phyloP scores from a whole-genome alignment of 2,329 filamentous ascomycete species.

The Alternaria panax region DNA sequence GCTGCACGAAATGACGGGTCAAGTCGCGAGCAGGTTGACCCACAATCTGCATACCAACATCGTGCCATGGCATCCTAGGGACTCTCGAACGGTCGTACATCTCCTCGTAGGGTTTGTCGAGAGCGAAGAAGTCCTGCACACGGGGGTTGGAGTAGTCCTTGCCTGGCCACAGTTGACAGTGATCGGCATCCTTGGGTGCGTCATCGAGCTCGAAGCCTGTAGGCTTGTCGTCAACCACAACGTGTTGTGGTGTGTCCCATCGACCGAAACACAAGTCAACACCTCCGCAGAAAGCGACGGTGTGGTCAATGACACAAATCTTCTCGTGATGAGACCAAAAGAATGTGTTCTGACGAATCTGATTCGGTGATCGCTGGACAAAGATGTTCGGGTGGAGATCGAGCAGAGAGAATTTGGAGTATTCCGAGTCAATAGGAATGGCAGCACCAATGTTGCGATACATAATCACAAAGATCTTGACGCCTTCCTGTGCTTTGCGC shows the following conservation, averaged over 20 bases:
- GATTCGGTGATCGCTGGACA: constrained; percentile 93
- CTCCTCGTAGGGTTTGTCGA: constrained; percentile 95
- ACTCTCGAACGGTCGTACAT: constrained; percentile 94
- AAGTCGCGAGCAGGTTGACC: constrained; percentile 94
- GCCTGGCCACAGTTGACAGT: constrained; percentile 94
- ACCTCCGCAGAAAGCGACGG: constrained; percentile 92
- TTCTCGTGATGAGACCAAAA: constrained; percentile 99
- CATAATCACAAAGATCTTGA: constrained; percentile 97
- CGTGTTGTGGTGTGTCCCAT: constrained; percentile 96
- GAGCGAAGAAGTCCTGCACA: constrained; percentile 91
- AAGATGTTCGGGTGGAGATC: constrained; percentile 97
- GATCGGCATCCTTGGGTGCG: constrained; percentile 82
- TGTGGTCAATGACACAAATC: constrained; percentile 95
- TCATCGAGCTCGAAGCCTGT: constrained; percentile 86
- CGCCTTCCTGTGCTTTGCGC: constrained; percentile 89
- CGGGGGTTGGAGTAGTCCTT: constrained; percentile 98
- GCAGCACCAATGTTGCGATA: constrained; percentile 98
- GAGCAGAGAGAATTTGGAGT: constrained; percentile 94
- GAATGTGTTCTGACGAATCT: constrained; percentile 98
- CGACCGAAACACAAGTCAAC: constrained; percentile 96
- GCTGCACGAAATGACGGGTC: constrained; percentile 94
- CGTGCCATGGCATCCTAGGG: constrained; percentile 98
- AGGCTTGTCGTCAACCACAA: constrained; percentile 88
- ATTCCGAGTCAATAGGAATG: constrained; percentile 96
- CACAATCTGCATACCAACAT: constrained; percentile 96